These are phyloP conservation scores for Didymella pomorum DNA, from an alignment of 2,329 filamentous ascomycete genomes.

Conservation along the genomic window DNA sequence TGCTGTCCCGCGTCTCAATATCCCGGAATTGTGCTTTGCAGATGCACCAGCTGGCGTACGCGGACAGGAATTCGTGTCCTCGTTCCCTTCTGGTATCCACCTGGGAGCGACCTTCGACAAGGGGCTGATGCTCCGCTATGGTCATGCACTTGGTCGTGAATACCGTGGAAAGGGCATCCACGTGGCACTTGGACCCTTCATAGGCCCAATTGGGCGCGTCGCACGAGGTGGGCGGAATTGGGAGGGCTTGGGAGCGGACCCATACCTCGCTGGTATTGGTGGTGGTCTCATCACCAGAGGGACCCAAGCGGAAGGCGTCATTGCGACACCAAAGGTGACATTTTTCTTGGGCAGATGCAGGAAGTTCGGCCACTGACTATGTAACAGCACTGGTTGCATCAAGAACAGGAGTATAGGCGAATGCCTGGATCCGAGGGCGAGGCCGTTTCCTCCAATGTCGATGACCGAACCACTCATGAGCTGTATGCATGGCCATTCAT, in stretches of 20 bases:
- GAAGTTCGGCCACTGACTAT: slow-evolving; percentile 32
- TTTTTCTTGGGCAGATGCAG: no score
- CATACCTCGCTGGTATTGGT: slow-evolving; percentile 65
- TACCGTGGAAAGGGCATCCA: slow-evolving; percentile 76
- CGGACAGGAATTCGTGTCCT: slow-evolving; percentile 43
- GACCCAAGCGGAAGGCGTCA: slow-evolving; percentile 62
- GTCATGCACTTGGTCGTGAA: slow-evolving; percentile 72
- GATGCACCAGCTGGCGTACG: slow-evolving; percentile 49
- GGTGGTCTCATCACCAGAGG: slow-evolving; percentile 60
- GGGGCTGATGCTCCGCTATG: slow-evolving; percentile 71
- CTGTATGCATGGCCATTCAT: slow-evolving; percentile 73
- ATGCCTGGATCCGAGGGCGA: slow-evolving; percentile 57
- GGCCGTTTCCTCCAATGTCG: slow-evolving; percentile 67
- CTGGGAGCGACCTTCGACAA: slow-evolving; percentile 76
- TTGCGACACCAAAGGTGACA: slow-evolving; percentile 32
- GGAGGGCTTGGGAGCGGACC: slow-evolving; percentile 76
- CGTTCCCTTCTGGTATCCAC: slow-evolving; percentile 43
- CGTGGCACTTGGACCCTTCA: slow-evolving; percentile 72
- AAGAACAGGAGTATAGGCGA: slow-evolving; percentile 65
- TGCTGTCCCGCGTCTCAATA: slow-evolving; percentile 47
- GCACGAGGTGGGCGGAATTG: slow-evolving; percentile 75
- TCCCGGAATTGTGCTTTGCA: slow-evolving; percentile 51
- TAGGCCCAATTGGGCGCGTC: slow-evolving; percentile 75
- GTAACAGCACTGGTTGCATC: slow-evolving; percentile 48
- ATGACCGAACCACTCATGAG: slow-evolving; percentile 71